Conservation (phyloP, 345 rosid genomes). For the Aquilaria sinensis region DNA sequence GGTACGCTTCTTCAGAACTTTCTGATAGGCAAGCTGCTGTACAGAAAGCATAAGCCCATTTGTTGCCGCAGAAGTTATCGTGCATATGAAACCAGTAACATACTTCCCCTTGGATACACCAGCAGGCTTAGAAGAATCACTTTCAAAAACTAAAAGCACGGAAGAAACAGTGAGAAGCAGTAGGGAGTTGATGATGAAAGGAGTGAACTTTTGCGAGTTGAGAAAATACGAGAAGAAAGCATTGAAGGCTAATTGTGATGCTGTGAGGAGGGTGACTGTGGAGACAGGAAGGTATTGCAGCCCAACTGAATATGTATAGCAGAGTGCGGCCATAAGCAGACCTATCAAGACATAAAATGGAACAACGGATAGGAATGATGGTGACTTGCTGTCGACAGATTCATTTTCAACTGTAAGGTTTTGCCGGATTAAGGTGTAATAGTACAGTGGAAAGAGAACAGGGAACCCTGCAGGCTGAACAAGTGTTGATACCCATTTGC, state of each 20-base stretch:
- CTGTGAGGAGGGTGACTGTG: conserved; percentile 18
- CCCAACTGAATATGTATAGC: conserved; percentile 21
- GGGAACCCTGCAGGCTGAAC: conserved; percentile 36
- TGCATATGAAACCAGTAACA: conserved; percentile 27
- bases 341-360: conserved; percentile 14
- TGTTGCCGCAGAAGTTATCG: conserved; percentile 22
- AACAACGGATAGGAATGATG: not conserved
- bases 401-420: not conserved
- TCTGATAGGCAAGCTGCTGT: conserved; percentile 8
- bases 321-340: conserved; percentile 3
- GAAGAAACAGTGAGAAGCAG: conserved; percentile 33
- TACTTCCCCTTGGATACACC: conserved; percentile 13
- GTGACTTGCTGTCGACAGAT: not conserved
- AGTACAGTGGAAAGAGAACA: conserved; percentile 22
- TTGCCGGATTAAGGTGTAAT: conserved; percentile 4
- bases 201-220: conserved; percentile 31
- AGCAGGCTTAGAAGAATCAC: not conserved
- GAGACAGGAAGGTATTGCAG: conserved; percentile 34
- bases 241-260: conserved; percentile 30
- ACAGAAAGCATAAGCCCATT: conserved; percentile 20
- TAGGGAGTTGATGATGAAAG: conserved; percentile 22
- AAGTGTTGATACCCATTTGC: conserved; percentile 33
- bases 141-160: conserved; percentile 20
- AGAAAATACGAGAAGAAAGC: conserved; percentile 32
- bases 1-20: conserved; percentile 18